Conservation (phyloP, 805 yeast genomes). For the Wickerhamia fluorescens region DNA sequence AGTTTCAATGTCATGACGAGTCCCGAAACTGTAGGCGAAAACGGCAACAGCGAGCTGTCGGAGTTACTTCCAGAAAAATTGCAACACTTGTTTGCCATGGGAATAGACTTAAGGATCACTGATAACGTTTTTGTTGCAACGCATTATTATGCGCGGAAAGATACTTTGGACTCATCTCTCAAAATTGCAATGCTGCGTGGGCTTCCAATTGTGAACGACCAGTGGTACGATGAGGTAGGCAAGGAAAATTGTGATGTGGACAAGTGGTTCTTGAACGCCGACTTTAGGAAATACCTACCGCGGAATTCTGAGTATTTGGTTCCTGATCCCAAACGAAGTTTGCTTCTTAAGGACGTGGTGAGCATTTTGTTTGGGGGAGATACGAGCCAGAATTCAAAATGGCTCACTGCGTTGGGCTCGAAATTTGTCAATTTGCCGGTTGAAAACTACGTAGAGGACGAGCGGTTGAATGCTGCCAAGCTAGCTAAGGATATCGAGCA, state of each 20-base stretch:
- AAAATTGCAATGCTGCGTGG: constrained; percentile 21
- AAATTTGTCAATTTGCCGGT: background rate
- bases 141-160: constrained; percentile 14
- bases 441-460: background rate
- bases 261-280: constrained; percentile 16
- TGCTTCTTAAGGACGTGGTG: constrained; percentile 12
- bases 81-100: constrained; percentile 2
- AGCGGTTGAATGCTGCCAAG: constrained; percentile 2
- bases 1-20: constrained; percentile 8
- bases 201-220: constrained; percentile 18
- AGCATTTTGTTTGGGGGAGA: too few relatives aligned
- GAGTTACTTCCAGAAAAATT: constrained; percentile 3
- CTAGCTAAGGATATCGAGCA: constrained; percentile 4
- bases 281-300: constrained; percentile 10
- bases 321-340: constrained; percentile 9
- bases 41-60: too few relatives aligned
- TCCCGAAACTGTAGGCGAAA: constrained; percentile 1
- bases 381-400: constrained; percentile 6
- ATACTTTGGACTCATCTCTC: constrained; percentile 8
- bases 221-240: constrained; percentile 17
- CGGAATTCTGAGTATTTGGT: constrained; percentile 5
- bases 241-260: constrained; percentile 8
- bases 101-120: constrained; percentile 15
- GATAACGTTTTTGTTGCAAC: constrained; percentile 14
- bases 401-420: constrained; percentile 13